Conservation (phyloP, 257 asterid genomes). For the Paraleonurus japonicus region DNA sequence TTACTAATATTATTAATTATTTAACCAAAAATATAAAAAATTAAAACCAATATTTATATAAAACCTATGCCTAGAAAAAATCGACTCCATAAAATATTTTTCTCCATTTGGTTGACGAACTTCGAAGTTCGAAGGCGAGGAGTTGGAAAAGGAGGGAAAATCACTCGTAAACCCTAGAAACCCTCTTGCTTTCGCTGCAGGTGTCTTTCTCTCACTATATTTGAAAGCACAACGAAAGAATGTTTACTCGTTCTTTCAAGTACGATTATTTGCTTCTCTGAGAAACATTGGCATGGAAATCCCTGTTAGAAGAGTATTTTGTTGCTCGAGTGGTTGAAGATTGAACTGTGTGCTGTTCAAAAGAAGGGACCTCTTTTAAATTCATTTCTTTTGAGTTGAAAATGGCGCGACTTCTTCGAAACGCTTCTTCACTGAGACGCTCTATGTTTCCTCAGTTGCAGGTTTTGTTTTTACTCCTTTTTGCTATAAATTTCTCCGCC, state of each 20-base stretch:
- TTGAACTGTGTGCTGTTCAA: slow-evolving; percentile 12
- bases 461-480: slow-evolving; percentile 23
- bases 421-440: slow-evolving; percentile 44
- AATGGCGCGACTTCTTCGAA: slow-evolving; percentile 68
- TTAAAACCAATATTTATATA: too few relatives aligned
- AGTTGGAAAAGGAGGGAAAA: slow-evolving; percentile 41
- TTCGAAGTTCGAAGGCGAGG: slow-evolving; percentile 19
- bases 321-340: slow-evolving; percentile 17
- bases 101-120: background rate
- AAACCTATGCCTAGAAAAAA: too few relatives aligned
- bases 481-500: background rate
- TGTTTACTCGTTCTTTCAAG: background rate
- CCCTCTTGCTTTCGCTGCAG: background rate
- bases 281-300: slow-evolving; percentile 1
- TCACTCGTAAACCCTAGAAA: slow-evolving; percentile 46
- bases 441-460: slow-evolving; percentile 39
- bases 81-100: too few relatives aligned
- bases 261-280: background rate
- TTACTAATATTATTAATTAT: too few relatives aligned
- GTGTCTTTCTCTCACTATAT: background rate
- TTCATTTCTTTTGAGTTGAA: slow-evolving; percentile 2
- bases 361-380: background rate
- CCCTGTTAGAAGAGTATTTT: slow-evolving; percentile 12
- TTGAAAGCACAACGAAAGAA: background rate
- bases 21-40: too few relatives aligned